Evolutionary conservation across 257 asterid genomes (phyloP).

Genomic region (Coffea eugenioides): DNA sequence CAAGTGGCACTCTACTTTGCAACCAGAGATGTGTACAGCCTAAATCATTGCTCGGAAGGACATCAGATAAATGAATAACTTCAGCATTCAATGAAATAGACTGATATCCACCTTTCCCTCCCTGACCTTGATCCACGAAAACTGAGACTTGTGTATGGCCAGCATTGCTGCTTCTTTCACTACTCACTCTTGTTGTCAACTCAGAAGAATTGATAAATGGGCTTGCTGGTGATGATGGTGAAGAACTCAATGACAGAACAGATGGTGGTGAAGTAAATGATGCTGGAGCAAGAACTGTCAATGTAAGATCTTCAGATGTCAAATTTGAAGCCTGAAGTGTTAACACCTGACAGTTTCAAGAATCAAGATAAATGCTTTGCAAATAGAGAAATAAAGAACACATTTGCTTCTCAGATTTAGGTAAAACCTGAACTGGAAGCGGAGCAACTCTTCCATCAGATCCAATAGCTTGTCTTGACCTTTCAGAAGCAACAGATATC

Average conservation of each 20-base stretch:
- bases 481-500: conserved; percentile 96
- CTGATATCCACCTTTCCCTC: conserved; percentile 35
- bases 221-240: conserved; percentile 58
- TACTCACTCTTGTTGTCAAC: conserved; percentile 38
- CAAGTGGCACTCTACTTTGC: conserved; percentile 96
- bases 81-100: conserved; percentile 40
- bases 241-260: conserved; percentile 69
- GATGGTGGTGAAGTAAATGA: conserved; percentile 94
- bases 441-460: conserved; percentile 57
- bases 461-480: conserved; percentile 68
- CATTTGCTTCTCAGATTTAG: conserved; percentile 20
- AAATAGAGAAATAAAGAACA: conserved; percentile 14
- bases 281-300: conserved; percentile 96
- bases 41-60: conserved; percentile 63
- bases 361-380: conserved; percentile 26
- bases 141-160: conserved; percentile 31
- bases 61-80: conserved; percentile 45
- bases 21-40: conserved; percentile 98
- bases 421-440: conserved; percentile 86
- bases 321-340: conserved; percentile 95
- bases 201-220: conserved; percentile 46
- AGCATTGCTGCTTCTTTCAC: conserved; percentile 37
- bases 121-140: conserved; percentile 36
- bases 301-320: conserved; percentile 82
- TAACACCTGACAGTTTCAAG: conserved; percentile 65